phyloP scores from a whole-genome alignment of 129 eudicot species.

The Tagetes patula region DNA sequence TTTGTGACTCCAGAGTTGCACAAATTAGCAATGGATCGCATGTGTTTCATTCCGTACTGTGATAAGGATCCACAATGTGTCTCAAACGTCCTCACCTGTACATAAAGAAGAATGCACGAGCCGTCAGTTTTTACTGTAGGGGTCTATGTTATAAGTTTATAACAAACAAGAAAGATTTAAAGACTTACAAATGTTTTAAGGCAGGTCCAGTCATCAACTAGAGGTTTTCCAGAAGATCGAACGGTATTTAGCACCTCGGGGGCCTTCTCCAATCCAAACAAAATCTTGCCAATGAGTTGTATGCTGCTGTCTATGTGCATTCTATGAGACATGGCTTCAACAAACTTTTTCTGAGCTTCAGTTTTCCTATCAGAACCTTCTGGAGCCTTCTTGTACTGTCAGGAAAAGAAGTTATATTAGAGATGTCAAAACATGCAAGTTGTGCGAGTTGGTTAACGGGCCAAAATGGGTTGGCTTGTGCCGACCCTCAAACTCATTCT shows the following conservation, averaged over 20 bases:
- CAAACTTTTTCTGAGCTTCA: slow-evolving; percentile 71
- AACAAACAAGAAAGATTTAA: slow-evolving; percentile 9
- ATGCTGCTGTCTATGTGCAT: slow-evolving; percentile 78
- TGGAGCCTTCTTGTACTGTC: slow-evolving; percentile 85
- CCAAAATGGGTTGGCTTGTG: neutral
- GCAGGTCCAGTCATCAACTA: slow-evolving; percentile 91
- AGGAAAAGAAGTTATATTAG: neutral
- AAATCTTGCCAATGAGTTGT: slow-evolving; percentile 68
- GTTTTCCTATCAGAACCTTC: slow-evolving; percentile 74
- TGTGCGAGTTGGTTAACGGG: neutral
- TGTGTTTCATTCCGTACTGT: slow-evolving; percentile 85
- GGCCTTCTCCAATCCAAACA: slow-evolving; percentile 72
- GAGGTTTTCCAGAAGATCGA: slow-evolving; percentile 74
- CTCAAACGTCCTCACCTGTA: slow-evolving; percentile 73
- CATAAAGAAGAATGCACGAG: neutral
- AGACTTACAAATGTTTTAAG: slow-evolving; percentile 72
- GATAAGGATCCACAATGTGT: slow-evolving; percentile 66
- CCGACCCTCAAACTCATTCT: neutral
- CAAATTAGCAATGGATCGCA: slow-evolving; percentile 71
- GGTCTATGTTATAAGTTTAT: slow-evolving; percentile 15
- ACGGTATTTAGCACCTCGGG: slow-evolving; percentile 54
- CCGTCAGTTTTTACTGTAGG: neutral
- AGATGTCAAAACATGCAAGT: neutral
- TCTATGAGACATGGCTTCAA: slow-evolving; percentile 87
- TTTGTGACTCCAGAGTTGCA: slow-evolving; percentile 61